A percentile compares a stretch with the other conserved stretches of the same genome.
Conservation (phyloP, 2,329 filamentous ascomycete genomes). For the Trichoderma sp. region DNA sequence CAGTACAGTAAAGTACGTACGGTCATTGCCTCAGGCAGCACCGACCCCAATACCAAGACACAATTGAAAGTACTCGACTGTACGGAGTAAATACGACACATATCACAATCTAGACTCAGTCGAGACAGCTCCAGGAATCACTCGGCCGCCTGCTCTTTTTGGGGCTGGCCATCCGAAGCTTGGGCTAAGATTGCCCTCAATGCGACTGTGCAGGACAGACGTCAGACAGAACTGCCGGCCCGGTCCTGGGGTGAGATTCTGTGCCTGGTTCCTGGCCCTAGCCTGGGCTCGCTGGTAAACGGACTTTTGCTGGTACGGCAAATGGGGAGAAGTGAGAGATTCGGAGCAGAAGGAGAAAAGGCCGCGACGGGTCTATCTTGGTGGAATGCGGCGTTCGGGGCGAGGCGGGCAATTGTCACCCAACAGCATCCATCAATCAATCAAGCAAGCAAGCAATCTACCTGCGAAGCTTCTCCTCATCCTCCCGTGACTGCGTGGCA, state of each 20-base stretch:
- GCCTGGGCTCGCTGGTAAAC: neutral
- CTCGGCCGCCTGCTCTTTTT: constrained; percentile 17
- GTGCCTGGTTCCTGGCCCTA: constrained; percentile 17
- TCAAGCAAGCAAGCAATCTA: neutral
- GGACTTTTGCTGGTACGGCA: neutral
- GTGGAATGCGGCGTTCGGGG: neutral
- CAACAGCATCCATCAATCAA: neutral
- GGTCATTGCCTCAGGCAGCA: neutral
- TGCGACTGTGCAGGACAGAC: neutral
- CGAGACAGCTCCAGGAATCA: neutral
- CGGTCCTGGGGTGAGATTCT: neutral
- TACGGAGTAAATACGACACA: neutral
- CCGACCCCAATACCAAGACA: neutral
- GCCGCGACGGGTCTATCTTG: neutral
- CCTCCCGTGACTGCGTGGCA: constrained; percentile 1
- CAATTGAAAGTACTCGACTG: neutral
- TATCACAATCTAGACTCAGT: neutral
- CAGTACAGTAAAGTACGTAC: neutral
- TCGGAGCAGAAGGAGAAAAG: neutral
- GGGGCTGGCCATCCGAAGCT: constrained; percentile 11
- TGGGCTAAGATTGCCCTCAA: neutral
- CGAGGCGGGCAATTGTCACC: neutral
- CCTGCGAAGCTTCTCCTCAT: constrained; percentile 7
- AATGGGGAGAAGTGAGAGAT: neutral
- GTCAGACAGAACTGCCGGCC: neutral